These are phyloP conservation scores for Martiniozyma asiatica DNA, from an alignment of 1,139 yeast species.

Conservation along the genomic window DNA sequence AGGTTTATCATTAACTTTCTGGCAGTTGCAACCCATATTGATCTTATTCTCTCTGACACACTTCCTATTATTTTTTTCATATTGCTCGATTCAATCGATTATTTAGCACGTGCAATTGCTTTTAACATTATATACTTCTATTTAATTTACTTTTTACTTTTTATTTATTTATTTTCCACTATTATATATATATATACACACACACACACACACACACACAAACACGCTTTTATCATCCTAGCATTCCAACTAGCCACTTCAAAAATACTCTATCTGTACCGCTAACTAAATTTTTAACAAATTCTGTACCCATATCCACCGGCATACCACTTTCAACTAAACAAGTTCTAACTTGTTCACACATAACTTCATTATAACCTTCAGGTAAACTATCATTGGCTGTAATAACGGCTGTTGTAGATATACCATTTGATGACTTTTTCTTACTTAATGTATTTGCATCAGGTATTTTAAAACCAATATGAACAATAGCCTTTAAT, in stretches of 20 bases:
- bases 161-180: too few relatives aligned
- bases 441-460: constrained; percentile 14
- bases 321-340: constrained; percentile 49
- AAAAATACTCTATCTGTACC: constrained; percentile 48
- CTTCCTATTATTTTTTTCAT: too few relatives aligned
- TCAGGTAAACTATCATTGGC: constrained; percentile 15
- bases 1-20: too few relatives aligned
- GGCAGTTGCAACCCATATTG: too few relatives aligned
- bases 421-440: constrained; percentile 13
- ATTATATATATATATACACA: too few relatives aligned
- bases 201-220: too few relatives aligned
- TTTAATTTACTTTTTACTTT: too few relatives aligned
- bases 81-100: too few relatives aligned
- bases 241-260: constrained; percentile 50
- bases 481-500: constrained; percentile 44
- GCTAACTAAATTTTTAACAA: constrained; percentile 43
- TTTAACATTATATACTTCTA: too few relatives aligned
- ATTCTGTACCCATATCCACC: constrained; percentile 39
- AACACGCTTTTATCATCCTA: too few relatives aligned
- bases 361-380: constrained; percentile 18
- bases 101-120: too few relatives aligned
- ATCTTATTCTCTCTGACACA: too few relatives aligned
- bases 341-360: constrained; percentile 20
- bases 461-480: constrained; percentile 24
- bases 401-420: constrained; percentile 12